Percentiles rank a stretch among this genome's conserved stretches.
Conservation (phyloP, 2,329 filamentous ascomycete species). For the Nectriaceae sp. region DNA sequence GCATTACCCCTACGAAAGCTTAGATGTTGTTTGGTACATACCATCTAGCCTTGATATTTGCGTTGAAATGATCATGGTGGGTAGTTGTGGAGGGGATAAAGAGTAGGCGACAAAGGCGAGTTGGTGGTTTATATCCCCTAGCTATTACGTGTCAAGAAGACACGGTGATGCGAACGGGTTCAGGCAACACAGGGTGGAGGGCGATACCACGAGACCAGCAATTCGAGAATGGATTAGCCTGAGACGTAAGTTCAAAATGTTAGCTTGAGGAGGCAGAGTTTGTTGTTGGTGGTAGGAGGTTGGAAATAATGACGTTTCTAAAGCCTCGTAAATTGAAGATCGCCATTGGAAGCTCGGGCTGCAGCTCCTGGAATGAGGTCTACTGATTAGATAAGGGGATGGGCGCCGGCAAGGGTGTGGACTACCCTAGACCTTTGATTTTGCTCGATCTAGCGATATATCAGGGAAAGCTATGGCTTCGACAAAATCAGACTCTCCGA, state of each 20-base stretch:
- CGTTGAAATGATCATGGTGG: slow-evolving; percentile 71
- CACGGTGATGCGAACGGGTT: slow-evolving; percentile 14
- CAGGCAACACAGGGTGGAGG: slow-evolving; percentile 6
- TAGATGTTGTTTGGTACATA: slow-evolving; percentile 38
- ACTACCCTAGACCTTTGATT: neutral
- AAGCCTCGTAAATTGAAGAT: neutral
- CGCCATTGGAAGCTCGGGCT: neutral
- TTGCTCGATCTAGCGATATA: neutral
- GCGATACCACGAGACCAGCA: neutral
- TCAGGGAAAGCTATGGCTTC: neutral
- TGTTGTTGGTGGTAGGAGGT: neutral
- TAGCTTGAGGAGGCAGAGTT: neutral
- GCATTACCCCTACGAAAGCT: slow-evolving; percentile 8
- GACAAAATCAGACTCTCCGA: neutral
- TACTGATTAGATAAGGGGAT: slow-evolving; percentile 29
- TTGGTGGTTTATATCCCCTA: slow-evolving; percentile 13
- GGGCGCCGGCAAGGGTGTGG: neutral
- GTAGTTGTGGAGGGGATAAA: slow-evolving; percentile 7
- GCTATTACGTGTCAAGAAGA: slow-evolving; percentile 29
- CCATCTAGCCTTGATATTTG: slow-evolving; percentile 94
- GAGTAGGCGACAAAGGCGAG: slow-evolving; percentile 4
- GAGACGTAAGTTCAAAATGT: neutral
- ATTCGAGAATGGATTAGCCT: neutral
- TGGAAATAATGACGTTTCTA: neutral
- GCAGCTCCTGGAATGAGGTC: slow-evolving; percentile 4